Conservation (phyloP, 179 eudicot species). For the Kewa caespitosa region DNA sequence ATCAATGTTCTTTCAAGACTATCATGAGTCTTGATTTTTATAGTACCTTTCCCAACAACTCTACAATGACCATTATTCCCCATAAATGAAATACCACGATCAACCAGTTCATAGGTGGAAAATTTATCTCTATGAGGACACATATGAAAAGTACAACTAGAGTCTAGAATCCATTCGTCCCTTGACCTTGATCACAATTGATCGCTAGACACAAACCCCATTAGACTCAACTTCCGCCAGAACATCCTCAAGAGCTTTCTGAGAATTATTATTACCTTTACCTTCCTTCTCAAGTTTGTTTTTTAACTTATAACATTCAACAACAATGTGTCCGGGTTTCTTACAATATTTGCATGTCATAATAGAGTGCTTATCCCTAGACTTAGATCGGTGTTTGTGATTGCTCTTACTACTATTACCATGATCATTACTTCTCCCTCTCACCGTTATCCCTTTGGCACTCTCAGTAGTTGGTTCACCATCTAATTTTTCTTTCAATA, state of each 20-base stretch:
- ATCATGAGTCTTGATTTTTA: not conserved
- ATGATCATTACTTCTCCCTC: too few relatives aligned
- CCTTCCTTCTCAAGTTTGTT: not conserved
- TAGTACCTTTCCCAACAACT: not conserved
- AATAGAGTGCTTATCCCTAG: not conserved
- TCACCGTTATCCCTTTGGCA: not conserved
- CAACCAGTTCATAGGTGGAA: not conserved
- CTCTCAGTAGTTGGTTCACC: too few relatives aligned
- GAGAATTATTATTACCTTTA: not conserved
- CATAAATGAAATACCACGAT: not conserved
- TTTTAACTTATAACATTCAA: not conserved
- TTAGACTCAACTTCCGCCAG: not conserved
- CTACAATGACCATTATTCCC: not conserved
- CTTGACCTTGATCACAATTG: not conserved
- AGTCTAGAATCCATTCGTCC: not conserved
- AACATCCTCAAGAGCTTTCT: not conserved
- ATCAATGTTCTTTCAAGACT: not conserved
- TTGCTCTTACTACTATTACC: too few relatives aligned
- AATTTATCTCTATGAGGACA: not conserved
- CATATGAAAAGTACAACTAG: not conserved
- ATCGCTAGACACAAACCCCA: not conserved
- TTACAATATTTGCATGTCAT: not conserved
- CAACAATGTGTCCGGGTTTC: not conserved
- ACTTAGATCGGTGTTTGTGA: too few relatives aligned
- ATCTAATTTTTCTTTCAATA: not conserved